Base-by-base conservation (phyloP, 2,329 filamentous ascomycete genomes). In the Verticillium dahliae region DNA sequence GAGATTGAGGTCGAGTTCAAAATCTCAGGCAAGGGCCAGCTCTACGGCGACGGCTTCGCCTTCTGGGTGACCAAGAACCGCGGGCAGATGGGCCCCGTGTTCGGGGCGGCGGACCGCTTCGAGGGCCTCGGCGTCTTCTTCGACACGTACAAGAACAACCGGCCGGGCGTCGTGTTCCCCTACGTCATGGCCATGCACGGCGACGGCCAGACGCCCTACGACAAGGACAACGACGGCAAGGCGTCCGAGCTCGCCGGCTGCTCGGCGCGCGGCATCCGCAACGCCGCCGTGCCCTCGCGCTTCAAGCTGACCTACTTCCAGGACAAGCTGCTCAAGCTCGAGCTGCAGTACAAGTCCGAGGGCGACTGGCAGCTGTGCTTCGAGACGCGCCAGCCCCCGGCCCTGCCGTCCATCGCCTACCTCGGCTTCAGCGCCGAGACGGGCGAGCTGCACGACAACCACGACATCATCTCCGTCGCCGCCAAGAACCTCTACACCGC, bases 111-210 rank as follows among this genome's bases (percentile, higher is more conserved):
- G 35, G 94, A 99, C 78, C 86, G 86, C 66, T 99, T 98, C 69
- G 94, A 99, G 75, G 95, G 95, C 4, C 84, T 99, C 56, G 95
- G 92, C 60, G 84, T 99, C 75, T 98, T 97, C 80, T 86, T 99
- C 78, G 95, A 99, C 74, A 99, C 95, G 55, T 99, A 99, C 84
- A 99, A 99, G 87, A 99, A 99, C 81, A 97, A 97, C 80, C 88
- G 95, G 14, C 94, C 95, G 0, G 95, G 95, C 54, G 90, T 92
- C 52, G 90, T 97, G 56, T 99, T 99, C 78, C 95, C 95, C 58
- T 97, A 97, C 73, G 90, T 99, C 70, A 97, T 98, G 93, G 94
- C 93, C 65, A 98, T 98, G 95, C 82, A 92, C 68, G 95, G 95
- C 63, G 95, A 99, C 74, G 94, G 95, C 65, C 81, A 92, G 73